These are phyloP conservation scores for Ophiostoma perfectum DNA, from an alignment of 2,329 filamentous ascomycete species.

Conservation along the genomic window DNA sequence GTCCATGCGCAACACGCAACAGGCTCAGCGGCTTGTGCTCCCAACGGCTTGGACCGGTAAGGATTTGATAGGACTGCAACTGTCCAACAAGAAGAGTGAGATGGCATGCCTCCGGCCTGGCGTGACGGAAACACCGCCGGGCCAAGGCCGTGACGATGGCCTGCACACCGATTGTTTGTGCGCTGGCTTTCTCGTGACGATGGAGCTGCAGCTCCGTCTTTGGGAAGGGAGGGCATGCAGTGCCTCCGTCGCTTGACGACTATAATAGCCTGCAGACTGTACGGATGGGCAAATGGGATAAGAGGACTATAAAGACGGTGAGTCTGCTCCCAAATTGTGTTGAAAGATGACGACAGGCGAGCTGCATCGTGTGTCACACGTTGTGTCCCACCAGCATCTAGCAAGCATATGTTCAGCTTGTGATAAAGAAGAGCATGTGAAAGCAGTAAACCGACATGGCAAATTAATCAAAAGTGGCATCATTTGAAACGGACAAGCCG, in stretches of 20 bases:
- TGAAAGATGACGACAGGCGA: constrained; percentile 10
- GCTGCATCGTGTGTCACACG: constrained; percentile 7
- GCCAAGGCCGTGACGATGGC: neutral
- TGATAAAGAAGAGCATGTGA: no score
- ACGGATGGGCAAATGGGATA: no score
- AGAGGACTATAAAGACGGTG: neutral
- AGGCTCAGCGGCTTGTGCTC: no score
- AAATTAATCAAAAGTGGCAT: neutral
- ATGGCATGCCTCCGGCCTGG: no score
- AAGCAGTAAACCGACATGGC: neutral
- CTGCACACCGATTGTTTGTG: neutral
- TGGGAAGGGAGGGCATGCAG: neutral
- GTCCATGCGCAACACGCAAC: neutral
- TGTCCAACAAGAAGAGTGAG: no score
- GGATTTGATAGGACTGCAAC: neutral
- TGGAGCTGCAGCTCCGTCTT: neutral
- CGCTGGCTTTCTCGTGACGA: neutral
- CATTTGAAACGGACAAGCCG: neutral
- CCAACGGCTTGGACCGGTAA: neutral
- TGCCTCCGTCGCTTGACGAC: no score
- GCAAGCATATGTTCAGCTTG: no score
- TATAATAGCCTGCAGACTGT: neutral
- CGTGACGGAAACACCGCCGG: neutral
- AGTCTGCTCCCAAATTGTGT: neutral
- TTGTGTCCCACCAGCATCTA: neutral